These are phyloP conservation scores for Annulohypoxylon maeteangense DNA, from an alignment of 495 filamentous ascomycete genomes.

Conservation along the genomic window DNA sequence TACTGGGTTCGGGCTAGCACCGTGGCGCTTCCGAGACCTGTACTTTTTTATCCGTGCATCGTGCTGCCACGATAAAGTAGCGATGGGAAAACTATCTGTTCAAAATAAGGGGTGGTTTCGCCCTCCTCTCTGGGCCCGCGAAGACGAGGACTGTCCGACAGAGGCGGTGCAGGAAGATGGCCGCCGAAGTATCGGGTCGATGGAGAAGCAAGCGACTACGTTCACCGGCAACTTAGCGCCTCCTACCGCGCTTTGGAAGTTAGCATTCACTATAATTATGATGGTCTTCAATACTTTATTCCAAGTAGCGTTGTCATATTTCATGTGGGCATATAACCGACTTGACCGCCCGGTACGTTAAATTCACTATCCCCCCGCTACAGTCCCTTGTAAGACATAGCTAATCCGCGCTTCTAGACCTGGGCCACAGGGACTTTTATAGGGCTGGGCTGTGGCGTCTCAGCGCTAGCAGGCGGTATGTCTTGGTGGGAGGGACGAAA, in stretches of 20 bases:
- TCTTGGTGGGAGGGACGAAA: constrained; percentile 43
- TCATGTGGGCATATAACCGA: constrained; percentile 74
- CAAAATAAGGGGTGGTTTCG: constrained; percentile 37
- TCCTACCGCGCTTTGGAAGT: constrained; percentile 69
- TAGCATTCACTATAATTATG: constrained; percentile 70
- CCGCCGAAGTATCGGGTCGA: constrained; percentile 55
- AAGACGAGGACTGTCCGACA: neutral
- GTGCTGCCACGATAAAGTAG: constrained; percentile 41
- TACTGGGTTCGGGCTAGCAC: constrained; percentile 83
- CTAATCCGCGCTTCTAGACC: constrained; percentile 1
- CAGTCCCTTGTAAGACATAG: neutral
- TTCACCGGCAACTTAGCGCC: constrained; percentile 65
- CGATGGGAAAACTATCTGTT: constrained; percentile 27
- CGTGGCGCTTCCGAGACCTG: constrained; percentile 85
- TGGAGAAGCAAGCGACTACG: constrained; percentile 57
- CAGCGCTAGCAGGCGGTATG: constrained; percentile 31
- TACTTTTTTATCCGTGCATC: constrained; percentile 63
- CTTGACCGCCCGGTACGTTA: constrained; percentile 59
- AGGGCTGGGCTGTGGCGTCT: constrained; percentile 20
- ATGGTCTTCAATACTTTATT: constrained; percentile 73
- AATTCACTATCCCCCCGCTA: neutral
- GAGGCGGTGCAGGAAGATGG: constrained; percentile 24
- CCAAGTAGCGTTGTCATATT: constrained; percentile 67
- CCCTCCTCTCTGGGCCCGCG: constrained; percentile 19
- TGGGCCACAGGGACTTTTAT: constrained; percentile 36